phyloP scores from a whole-genome alignment of 202 grass and related monocot genomes.

The Digitaria exilis region DNA sequence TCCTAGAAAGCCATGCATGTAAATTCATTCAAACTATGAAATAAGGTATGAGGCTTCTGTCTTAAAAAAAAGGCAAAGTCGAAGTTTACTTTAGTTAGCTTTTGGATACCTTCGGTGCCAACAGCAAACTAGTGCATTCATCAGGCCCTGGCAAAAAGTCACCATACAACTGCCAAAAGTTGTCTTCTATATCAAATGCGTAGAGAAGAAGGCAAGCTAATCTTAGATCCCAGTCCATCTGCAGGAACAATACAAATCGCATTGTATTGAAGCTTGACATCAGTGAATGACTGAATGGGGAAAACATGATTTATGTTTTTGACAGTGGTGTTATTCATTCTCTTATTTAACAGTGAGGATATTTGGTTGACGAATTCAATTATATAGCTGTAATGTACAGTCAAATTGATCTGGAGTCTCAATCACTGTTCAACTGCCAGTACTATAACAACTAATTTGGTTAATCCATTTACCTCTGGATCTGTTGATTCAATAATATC shows the following conservation, averaged over 20 bases:
- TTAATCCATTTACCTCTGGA: slow-evolving; percentile 81
- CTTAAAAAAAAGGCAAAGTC: not conserved
- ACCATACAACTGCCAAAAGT: slow-evolving; percentile 94
- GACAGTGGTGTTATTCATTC: not conserved
- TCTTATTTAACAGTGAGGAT: not conserved
- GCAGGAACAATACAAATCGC: slow-evolving; percentile 48
- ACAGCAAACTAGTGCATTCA: slow-evolving; percentile 92
- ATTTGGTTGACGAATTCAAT: not conserved
- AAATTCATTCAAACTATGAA: slow-evolving; percentile 41
- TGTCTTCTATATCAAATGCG: slow-evolving; percentile 73
- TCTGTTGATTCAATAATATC: slow-evolving; percentile 91
- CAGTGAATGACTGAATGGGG: too few relatives aligned
- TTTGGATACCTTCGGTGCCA: slow-evolving; percentile 73
- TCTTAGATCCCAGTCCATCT: slow-evolving; percentile 94
- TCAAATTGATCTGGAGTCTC: not conserved
- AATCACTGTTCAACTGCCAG: not conserved
- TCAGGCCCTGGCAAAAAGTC: slow-evolving; percentile 89
- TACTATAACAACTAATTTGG: slow-evolving; percentile 1
- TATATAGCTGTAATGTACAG: slow-evolving; percentile 24
- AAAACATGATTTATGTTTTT: not conserved
- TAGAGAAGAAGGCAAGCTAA: slow-evolving; percentile 90
- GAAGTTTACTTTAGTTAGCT: slow-evolving; percentile 20
- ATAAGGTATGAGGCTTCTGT: slow-evolving; percentile 32
- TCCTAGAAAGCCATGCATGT: slow-evolving; percentile 55
- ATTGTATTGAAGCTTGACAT: slow-evolving; percentile 21